Evolutionary conservation across 192 early-diverging fungal genomes (phyloP).

Genomic region (Backusella tarrabulga): DNA sequence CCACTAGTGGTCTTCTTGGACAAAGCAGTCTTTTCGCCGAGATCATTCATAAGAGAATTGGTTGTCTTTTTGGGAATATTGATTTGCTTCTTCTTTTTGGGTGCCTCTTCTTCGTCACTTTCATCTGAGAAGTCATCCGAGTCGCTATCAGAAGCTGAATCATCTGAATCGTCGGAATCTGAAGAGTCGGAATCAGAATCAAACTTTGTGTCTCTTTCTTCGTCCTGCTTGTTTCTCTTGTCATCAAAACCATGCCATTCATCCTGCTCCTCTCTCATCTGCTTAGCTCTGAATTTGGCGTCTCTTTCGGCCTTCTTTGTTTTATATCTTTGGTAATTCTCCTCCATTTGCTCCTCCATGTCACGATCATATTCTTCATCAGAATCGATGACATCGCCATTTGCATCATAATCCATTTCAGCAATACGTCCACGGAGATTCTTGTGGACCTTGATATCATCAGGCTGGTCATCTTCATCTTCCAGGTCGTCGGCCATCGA

Average conservation of each 20-base stretch:
- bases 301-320: conserved; percentile 73
- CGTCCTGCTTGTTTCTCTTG: conserved; percentile 46
- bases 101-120: conserved; percentile 14
- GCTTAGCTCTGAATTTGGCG: conserved; percentile 71
- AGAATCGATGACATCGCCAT: conserved; percentile 13
- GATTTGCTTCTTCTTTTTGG: conserved; percentile 28
- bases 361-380: conserved; percentile 27
- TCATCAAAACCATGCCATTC: conserved; percentile 65
- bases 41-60: conserved; percentile 50
- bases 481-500: conserved; percentile 64
- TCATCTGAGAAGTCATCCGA: conserved; percentile 42
- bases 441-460: conserved; percentile 18
- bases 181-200: conserved; percentile 17
- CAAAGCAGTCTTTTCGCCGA: conserved; percentile 56
- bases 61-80: conserved; percentile 41
- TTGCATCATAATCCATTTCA: conserved; percentile 20
- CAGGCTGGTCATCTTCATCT: conserved; percentile 27
- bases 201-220: neutral
- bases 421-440: conserved; percentile 12
- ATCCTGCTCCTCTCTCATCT: conserved; percentile 64
- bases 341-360: conserved; percentile 44
- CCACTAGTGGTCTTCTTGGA: conserved; percentile 43
- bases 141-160: conserved; percentile 43
- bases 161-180: conserved; percentile 13
- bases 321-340: conserved; percentile 70